Base-by-base conservation (phyloP, 306 rosid genomes). In the Acacia melanoxylon region DNA sequence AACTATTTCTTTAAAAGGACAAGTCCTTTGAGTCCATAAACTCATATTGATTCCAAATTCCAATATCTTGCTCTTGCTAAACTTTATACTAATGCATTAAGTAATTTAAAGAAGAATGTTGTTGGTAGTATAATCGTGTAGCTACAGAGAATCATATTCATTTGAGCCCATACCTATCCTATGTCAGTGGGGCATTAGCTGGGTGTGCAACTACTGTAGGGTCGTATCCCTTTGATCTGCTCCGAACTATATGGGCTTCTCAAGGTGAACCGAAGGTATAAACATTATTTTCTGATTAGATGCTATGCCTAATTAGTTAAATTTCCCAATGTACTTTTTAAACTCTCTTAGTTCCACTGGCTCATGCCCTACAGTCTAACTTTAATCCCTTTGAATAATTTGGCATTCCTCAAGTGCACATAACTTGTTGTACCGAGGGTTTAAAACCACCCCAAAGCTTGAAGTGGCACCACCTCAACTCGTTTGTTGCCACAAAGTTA, bases 201-300 rank as follows among this genome's bases (percentile, higher is more conserved):
- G 99, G 99, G 19, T 91, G 95, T 86, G 97, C 97, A 14, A 98
- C 99, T 82, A 95, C 98, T 25, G 80, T 95, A 14, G 99, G 98
- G 68, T 93, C 99, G 35, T 95, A 95, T 80, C 99, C 98, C 22
- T 93, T 95, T 86, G 99, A 95, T 92, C 97, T 95, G 83, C 81
- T 95, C 51, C 90, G 98, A 61, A 95, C 99, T 66, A 88, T 95
- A 89, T 82, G 93, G 88, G 98, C 99, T 83, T 95, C 99, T 74
- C 99, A 95, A 59, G 99, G 99, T 31, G 99, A 95, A 85, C 99
- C 98, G n/a, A 95, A 95, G 97, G 99, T 95, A 87, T 82, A 33
- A 5, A 3, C 76, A 78, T 76, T 76, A 45, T 71, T 66, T 40
- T 10, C 80, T 80, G 46, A 65, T 42, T 49, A 65, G 27, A 45